Conservation (phyloP, 306 rosid species). For the Quillaja saponaria region DNA sequence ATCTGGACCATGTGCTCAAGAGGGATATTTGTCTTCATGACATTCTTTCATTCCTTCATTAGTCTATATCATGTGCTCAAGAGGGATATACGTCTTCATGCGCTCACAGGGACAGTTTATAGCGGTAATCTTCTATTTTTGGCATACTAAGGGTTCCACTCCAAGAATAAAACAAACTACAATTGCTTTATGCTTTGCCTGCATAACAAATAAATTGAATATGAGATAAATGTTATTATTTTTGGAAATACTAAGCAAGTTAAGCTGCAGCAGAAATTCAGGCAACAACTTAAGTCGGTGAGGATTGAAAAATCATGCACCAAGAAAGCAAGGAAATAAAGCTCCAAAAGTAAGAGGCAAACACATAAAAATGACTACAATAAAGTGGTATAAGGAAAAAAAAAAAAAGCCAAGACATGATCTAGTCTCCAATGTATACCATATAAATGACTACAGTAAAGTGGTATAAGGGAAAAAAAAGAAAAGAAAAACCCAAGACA, state of each 20-base stretch:
- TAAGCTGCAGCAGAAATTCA: constrained; percentile 67
- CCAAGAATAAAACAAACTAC: constrained; percentile 15
- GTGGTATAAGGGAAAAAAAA: constrained; percentile 20
- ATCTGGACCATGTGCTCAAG: too few species aligned
- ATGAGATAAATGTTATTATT: constrained; percentile 46
- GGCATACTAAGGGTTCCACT: too few species aligned
- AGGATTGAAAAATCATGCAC: constrained; percentile 17
- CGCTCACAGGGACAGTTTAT: too few species aligned
- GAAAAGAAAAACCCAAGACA: constrained; percentile 27
- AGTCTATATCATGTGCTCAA: too few species aligned
- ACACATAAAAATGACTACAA: neutral
- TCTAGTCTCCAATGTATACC: too few species aligned
- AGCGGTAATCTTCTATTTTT: too few species aligned
- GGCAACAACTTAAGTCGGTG: constrained; percentile 21
- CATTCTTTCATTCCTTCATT: too few species aligned
- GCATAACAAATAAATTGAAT: too few species aligned
- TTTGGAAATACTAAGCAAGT: constrained; percentile 82
- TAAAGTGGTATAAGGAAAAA: constrained; percentile 19
- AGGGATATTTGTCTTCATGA: too few species aligned
- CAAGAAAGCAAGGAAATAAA: constrained; percentile 8
- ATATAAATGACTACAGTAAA: neutral
- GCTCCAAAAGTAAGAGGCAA: constrained; percentile 25
- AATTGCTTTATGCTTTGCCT: neutral
- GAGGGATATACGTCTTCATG: too few species aligned
- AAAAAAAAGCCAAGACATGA: too few species aligned